These are phyloP conservation scores for Nannizziopsis arthrosporioides DNA, from an alignment of 2,329 filamentous ascomycete genomes.

Conservation along the genomic window DNA sequence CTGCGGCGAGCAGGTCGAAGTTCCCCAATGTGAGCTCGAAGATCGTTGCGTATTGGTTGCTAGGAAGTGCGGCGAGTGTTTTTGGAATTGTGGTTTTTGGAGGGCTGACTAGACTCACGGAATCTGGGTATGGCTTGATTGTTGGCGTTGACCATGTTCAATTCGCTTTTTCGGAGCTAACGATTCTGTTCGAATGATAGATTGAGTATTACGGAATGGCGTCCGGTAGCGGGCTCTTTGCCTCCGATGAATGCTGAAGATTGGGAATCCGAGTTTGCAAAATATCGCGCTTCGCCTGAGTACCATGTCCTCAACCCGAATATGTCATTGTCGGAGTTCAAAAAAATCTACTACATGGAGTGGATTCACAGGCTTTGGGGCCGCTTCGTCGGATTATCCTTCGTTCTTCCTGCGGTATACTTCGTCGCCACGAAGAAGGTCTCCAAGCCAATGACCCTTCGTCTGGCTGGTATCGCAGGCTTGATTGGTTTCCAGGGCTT, in stretches of 20 bases:
- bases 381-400: constrained; percentile 76
- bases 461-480: constrained; percentile 69
- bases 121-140: constrained; percentile 66
- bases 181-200: constrained; percentile 36
- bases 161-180: not conserved
- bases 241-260: constrained; percentile 66
- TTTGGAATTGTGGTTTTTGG: constrained; percentile 97
- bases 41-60: constrained; percentile 77
- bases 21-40: constrained; percentile 58
- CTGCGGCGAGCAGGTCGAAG: constrained; percentile 24
- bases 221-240: constrained; percentile 81
- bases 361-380: constrained; percentile 96
- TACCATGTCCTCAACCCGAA: constrained; percentile 83
- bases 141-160: not conserved
- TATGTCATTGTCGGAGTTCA: constrained; percentile 90
- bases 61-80: constrained; percentile 82
- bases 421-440: constrained; percentile 74
- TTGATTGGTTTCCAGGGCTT: constrained; percentile 92
- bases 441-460: constrained; percentile 61
- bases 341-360: constrained; percentile 99
- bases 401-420: constrained; percentile 77
- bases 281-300: constrained; percentile 86
- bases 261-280: constrained; percentile 87
- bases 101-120: constrained; percentile 82
- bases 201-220: constrained; percentile 97